Base-by-base conservation (phyloP, 2,329 filamentous ascomycete genomes). In the Truncatella angustata region DNA sequence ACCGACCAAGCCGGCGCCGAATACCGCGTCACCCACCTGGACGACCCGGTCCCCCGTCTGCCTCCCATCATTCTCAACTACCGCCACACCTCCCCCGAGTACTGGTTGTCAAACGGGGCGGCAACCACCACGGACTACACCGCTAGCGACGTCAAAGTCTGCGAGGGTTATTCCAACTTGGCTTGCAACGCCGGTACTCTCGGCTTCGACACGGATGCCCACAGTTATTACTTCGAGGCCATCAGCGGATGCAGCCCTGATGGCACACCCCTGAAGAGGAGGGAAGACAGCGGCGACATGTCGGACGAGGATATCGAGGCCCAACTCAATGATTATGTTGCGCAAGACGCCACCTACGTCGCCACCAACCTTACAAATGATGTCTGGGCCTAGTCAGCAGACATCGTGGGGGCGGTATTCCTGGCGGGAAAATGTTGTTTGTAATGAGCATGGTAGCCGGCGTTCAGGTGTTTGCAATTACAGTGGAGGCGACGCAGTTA, bases 61-160 rank as follows among this genome's bases (percentile, higher is more conserved):
- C 87, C 87, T 1, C 80, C 85, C 10, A 68, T 82, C 52, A 49
- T 79, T 42, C 66, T 86, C 48, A 79, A 80, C 30, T 91, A 84
- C 71, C 71, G 78, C 35, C 87, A 90, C 66, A 79, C 82, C n/a
- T 80, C 75, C 14, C 85, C 87, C 1, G 88, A 91, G 73, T 89
- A 84, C 70, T 90, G 81, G 77, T 72, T 87, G 32, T 64, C 71
- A 6, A 63, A 60, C 28, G 73, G 73, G 14, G 49, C 49, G 3
- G 57, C 64, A 14, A 61, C 56, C 46, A 70, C 67, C 5, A 58
- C 65, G 35, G 58, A 68, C 55, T 77, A 77, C 60, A 55, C 58
- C 5, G 56, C 73, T 28, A 51, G 44, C 4, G 71, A 78, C 45
- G 60, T 84, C 58, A 59, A 68, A 46, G 66, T 77, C 21, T 84